A percentile compares a stretch with the other conserved stretches of the same genome.
These are phyloP conservation scores for Chrysosporium keratinophilum DNA, from an alignment of 2,329 filamentous ascomycete genomes.

Conservation along the genomic window DNA sequence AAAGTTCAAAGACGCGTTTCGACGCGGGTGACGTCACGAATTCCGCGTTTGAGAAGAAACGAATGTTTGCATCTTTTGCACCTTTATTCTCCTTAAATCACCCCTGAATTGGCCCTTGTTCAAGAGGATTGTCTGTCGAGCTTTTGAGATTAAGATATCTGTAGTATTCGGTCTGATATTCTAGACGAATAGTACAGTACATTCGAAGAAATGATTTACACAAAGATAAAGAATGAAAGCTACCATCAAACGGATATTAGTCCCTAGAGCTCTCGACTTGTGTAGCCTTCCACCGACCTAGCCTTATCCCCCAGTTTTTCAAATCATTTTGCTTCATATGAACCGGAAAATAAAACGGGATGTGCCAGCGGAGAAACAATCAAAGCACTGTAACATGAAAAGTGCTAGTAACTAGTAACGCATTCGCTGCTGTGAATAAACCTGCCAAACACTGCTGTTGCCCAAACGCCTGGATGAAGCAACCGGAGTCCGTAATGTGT, in stretches of 20 bases:
- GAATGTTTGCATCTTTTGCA: slow-evolving; percentile 2
- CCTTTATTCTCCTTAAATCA: not conserved
- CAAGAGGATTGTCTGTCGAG: not conserved
- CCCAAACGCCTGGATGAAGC: not conserved
- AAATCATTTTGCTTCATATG: too few relatives aligned
- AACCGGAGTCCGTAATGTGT: not conserved
- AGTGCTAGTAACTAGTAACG: not conserved
- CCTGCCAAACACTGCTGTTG: not conserved
- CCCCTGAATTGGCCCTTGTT: not conserved
- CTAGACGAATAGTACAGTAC: too few relatives aligned
- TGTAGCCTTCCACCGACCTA: too few relatives aligned
- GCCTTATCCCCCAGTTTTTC: too few relatives aligned
- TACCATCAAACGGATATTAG: too few relatives aligned
- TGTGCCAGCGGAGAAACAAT: not conserved
- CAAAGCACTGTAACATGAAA: not conserved
- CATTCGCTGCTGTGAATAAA: not conserved
- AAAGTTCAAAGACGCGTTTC: not conserved
- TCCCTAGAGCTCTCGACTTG: too few relatives aligned
- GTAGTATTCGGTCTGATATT: too few relatives aligned
- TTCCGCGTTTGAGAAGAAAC: not conserved
- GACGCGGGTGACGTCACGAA: slow-evolving; percentile 1
- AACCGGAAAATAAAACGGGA: not conserved
- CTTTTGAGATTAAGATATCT: too few relatives aligned
- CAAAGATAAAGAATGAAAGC: too few relatives aligned
- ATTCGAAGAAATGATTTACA: too few relatives aligned